Conservation (phyloP, 225 moss, liverwort and hornwort genomes). For the Marchantia polymorpha region DNA sequence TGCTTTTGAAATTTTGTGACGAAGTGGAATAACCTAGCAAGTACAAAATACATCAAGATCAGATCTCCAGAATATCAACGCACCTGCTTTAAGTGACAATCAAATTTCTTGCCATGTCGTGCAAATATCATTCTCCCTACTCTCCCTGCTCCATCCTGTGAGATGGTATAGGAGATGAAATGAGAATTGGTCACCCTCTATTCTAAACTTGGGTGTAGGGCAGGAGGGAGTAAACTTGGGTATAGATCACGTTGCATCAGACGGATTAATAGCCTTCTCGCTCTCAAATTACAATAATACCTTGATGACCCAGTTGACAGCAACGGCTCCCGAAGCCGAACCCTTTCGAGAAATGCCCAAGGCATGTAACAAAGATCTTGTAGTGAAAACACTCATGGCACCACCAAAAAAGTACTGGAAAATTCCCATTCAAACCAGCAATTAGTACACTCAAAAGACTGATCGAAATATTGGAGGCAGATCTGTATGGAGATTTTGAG, state of each 20-base stretch:
- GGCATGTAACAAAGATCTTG: conserved; percentile 81
- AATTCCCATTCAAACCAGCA: neutral
- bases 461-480: no score
- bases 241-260: neutral
- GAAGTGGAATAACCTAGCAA: neutral
- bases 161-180: neutral
- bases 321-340: conserved; percentile 88
- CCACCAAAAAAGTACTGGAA: conserved; percentile 97
- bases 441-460: neutral
- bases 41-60: neutral
- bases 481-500: no score
- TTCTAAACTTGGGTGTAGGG: no score
- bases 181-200: neutral
- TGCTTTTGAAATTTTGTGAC: neutral
- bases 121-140: conserved; percentile 98
- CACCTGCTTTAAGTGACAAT: conserved; percentile 95
- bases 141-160: conserved; percentile 96
- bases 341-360: conserved; percentile 77
- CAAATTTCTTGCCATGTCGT: conserved; percentile 98
- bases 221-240: neutral
- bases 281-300: conserved; percentile 25
- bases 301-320: conserved; percentile 99
- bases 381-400: conserved; percentile 98
- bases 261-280: neutral
- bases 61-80: neutral